Evolutionary conservation across 2,329 filamentous ascomycete species (phyloP), one percentile per base, ranked within the genome.

Genomic region (Colletotrichum higginsianum): DNA sequence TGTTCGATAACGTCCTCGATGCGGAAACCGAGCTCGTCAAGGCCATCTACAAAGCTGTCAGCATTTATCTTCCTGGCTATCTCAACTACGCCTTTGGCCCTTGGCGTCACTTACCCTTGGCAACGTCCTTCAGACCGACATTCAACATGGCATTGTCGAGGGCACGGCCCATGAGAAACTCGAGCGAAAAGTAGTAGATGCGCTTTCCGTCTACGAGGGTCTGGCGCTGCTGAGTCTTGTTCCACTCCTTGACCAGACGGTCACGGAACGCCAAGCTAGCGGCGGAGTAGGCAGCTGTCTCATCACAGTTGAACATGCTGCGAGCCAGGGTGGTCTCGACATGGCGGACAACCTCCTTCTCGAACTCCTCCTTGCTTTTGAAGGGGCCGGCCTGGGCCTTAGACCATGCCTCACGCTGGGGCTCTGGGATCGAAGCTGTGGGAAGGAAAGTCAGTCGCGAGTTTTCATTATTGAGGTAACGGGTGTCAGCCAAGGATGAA

Each of bases 71-170:
- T 35, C 30, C 30, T 35, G 30, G 30, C 30, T 8, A 11, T 35
- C 30, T 35, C 30, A 35, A 8, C 30, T 35, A 35, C 30, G 30
- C 8, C 73, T 44, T 13, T 21, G n/a, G 13, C 18, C 6, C 18
- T 46, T 18, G 30, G 47, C 47, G 23, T 55, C 15, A 72, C 88
- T 76, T 83, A 96, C 95, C 88, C 83, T 90, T 92, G 63, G 96
- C 96, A 72, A 92, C 86, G 77, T 95, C 90, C 84, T 98, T 99
- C 81, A 94, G 87, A 30, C 94, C 94, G 67, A 98, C 90, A 81
- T 99, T 99, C 75, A 99, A 89, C 94, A 99, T 98, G 74, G 96
- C 96, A 89, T 99, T 99, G 86, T 99, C 96, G 74, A 99, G 86
- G 57, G 96, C 93, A 80, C 96, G 89, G 52, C 96, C 96, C 96